Conservation (phyloP, 805 yeast genomes). For the Saccharomyces eubayanus region DNA sequence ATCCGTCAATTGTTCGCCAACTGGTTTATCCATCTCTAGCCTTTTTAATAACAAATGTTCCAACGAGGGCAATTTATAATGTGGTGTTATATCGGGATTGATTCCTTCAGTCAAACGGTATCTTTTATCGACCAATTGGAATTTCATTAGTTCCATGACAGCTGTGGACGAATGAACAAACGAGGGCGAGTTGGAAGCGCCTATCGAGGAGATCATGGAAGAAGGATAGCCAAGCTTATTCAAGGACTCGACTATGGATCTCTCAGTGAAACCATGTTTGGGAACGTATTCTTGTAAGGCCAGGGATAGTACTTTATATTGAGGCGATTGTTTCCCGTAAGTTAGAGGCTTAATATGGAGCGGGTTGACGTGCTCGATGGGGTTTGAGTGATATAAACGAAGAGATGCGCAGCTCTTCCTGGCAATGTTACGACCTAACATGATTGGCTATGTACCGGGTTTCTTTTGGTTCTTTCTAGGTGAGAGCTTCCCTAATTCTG, state of each 20-base stretch:
- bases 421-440: not conserved
- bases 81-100: conserved; percentile 21
- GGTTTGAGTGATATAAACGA: conserved; percentile 23
- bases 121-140: conserved; percentile 46
- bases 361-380: conserved; percentile 19
- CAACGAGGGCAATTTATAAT: conserved; percentile 29
- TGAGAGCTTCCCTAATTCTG: not conserved
- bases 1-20: conserved; percentile 30
- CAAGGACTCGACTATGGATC: conserved; percentile 24
- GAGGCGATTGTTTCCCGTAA: conserved; percentile 23
- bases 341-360: conserved; percentile 16
- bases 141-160: conserved; percentile 43
- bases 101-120: conserved; percentile 33
- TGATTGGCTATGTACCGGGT: not conserved
- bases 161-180: conserved; percentile 29
- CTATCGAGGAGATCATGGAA: conserved; percentile 23
- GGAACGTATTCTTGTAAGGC: conserved; percentile 26
- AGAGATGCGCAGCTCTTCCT: not conserved
- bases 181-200: conserved; percentile 28
- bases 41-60: conserved; percentile 40
- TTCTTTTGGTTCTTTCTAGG: not conserved
- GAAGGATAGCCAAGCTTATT: conserved; percentile 23
- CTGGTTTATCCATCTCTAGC: conserved; percentile 37
- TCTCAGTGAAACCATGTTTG: conserved; percentile 25
- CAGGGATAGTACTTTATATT: conserved; percentile 21